Evolutionary conservation across 495 filamentous ascomycete species (phyloP), one percentile per base, ranked within the genome.

Genomic region (Hypoxylon fragiforme): DNA sequence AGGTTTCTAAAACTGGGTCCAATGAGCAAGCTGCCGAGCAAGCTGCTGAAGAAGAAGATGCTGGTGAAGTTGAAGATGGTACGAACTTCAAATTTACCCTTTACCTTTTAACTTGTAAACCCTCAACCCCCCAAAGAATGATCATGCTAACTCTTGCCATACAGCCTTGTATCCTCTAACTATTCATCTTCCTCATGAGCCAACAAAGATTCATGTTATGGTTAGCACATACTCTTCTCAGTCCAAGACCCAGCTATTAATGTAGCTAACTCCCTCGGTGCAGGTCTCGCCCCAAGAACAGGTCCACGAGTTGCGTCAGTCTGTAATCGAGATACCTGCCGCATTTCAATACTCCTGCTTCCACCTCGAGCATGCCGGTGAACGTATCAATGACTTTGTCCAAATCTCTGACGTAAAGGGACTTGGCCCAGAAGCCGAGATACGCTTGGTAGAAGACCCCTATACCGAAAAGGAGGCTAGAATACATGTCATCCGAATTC

Each of bases 401-500:
- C 90, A 95, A 73, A 77, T 99, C 36, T 94, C 92, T 19, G 95
- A 97, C 68, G 87, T 97, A 15, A 77, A 84, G n/a, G 91, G 79
- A 35, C 79, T 97, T 22, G 80, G 79, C 30, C 73, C 84, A 7
- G 85, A 87, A 46, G 85, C 91, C 8, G 85, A 89, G 67, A 76
- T 97, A 31, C 80, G 78, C 26, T 74, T 99, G 52, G 84, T 97
- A 34, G 90, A 97, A 72, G 95, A 99, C 65, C 89, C 95, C 13
- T 99, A 99, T 70, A 99, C 90, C 18, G 95, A 97, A 75, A 97
- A 96, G 77, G 94, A 97, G 71, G 92, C 95, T 41, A 86, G 95
- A 54, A 86, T 97, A 78, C 95, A 99, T 71, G 73, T 97, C 41
- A 82, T 97, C 36, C 81, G 95, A 42, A 84, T 96, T 44, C 78